phyloP scores from a whole-genome alignment of 2,329 filamentous ascomycete species.

The Thielaviopsis ethacetica region DNA sequence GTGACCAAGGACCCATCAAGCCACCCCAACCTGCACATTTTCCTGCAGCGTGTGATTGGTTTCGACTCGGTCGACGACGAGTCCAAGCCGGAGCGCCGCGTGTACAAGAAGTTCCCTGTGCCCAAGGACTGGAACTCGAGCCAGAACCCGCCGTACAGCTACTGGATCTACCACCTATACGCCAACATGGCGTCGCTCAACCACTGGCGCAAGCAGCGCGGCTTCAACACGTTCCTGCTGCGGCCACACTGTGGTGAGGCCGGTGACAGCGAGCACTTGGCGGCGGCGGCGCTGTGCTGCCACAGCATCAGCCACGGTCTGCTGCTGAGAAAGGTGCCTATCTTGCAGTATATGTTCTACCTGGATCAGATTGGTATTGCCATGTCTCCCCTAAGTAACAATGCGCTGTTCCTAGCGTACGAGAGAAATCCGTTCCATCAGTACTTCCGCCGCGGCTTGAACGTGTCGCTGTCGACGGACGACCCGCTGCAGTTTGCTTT shows the following conservation, averaged over 20 bases:
- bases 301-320: slow-evolving; percentile 96
- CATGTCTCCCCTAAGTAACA: slow-evolving; percentile 98
- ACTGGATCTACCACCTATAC: slow-evolving; percentile 97
- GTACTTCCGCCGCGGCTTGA: slow-evolving; percentile 88
- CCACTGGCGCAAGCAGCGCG: slow-evolving; percentile 72
- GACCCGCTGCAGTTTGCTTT: slow-evolving; percentile 97
- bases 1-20: slow-evolving; percentile 74
- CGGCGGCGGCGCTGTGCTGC: slow-evolving; percentile 77
- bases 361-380: slow-evolving; percentile 95
- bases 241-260: slow-evolving; percentile 94
- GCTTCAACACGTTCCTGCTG: slow-evolving; percentile 89
- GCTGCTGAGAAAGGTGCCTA: slow-evolving; percentile 77
- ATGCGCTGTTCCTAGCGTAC: slow-evolving; percentile 88
- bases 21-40: slow-evolving; percentile 86
- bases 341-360: slow-evolving; percentile 95
- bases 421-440: slow-evolving; percentile 92
- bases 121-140: slow-evolving; percentile 78
- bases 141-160: slow-evolving; percentile 95
- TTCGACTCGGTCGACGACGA: slow-evolving; percentile 98
- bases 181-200: slow-evolving; percentile 90
- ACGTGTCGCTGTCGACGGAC: slow-evolving; percentile 91
- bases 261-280: slow-evolving; percentile 89
- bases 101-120: slow-evolving; percentile 92
- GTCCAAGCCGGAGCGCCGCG: slow-evolving; percentile 82
- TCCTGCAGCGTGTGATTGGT: slow-evolving; percentile 86